Percentiles rank a stretch among this genome's conserved stretches.
Conservation (phyloP, 2,329 filamentous ascomycete species). For the Coniochaeta sp. region DNA sequence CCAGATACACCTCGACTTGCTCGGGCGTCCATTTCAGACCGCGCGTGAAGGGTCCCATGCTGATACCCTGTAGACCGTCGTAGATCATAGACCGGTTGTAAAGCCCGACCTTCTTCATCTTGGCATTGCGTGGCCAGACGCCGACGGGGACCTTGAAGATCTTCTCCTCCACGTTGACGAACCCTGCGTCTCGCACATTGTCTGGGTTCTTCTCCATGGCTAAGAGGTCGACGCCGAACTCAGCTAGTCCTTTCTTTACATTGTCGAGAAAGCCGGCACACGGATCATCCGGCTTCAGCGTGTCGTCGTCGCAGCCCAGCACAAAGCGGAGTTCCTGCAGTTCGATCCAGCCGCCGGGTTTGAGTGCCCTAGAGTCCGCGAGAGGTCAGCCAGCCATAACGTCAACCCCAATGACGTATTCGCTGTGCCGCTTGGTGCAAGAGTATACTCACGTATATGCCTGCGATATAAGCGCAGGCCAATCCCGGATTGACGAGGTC, state of each 20-base stretch:
- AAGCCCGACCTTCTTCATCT: constrained; percentile 13
- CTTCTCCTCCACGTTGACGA: constrained; percentile 8
- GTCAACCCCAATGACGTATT: not conserved
- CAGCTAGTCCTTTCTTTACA: constrained; percentile 15
- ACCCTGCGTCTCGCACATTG: constrained; percentile 18
- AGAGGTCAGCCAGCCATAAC: not conserved
- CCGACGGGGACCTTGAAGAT: constrained; percentile 17
- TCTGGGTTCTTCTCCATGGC: constrained; percentile 13
- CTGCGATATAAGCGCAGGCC: constrained; percentile 29
- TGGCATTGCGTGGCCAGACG: constrained; percentile 15
- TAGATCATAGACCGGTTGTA: constrained; percentile 12
- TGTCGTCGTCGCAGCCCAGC: constrained; percentile 13
- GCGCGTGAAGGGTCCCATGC: constrained; percentile 10
- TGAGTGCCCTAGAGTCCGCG: constrained; percentile 5
- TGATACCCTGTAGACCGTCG: constrained; percentile 13
- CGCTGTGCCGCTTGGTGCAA: not conserved
- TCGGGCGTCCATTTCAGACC: constrained; percentile 11
- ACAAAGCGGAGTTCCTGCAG: constrained; percentile 5
- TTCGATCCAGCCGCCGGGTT: constrained; percentile 15
- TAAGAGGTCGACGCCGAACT: constrained; percentile 22
- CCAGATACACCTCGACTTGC: constrained; percentile 12
- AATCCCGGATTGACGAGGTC: constrained; percentile 12
- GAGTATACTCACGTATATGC: constrained; percentile 21
- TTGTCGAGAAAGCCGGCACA: constrained; percentile 7
- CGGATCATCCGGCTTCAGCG: constrained; percentile 7